Conservation (phyloP, 805 yeast genomes). For the Barnettozyma californica region DNA sequence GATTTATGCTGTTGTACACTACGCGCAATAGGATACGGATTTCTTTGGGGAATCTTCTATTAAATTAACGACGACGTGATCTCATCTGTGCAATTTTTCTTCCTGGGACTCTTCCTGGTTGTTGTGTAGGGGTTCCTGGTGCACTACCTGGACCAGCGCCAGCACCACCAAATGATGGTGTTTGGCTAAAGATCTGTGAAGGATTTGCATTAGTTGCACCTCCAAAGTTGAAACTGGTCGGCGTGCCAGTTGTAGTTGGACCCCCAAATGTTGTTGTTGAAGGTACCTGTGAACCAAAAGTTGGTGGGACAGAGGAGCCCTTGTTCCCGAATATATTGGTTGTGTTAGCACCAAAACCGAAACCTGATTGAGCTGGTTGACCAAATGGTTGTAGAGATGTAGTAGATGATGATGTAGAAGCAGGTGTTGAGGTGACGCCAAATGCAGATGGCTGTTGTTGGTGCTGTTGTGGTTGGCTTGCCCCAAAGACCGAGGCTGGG, state of each 20-base stretch:
- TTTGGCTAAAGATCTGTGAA: constrained; percentile 10
- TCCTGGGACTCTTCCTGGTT: constrained; percentile 15
- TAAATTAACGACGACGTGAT: constrained; percentile 21
- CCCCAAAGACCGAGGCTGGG: constrained; percentile 12
- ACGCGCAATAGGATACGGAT: not conserved
- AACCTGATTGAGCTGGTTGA: constrained; percentile 13
- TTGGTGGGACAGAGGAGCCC: not conserved
- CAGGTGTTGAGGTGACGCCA: constrained; percentile 19
- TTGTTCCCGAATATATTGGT: constrained; percentile 5
- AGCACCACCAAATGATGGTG: constrained; percentile 6
- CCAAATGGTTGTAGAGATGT: constrained; percentile 15
- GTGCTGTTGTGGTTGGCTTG: not conserved
- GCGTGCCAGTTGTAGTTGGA: constrained; percentile 5
- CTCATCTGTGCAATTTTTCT: constrained; percentile 26
- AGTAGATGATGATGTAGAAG: constrained; percentile 13
- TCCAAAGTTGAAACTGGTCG: constrained; percentile 7
- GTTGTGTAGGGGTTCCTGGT: constrained; percentile 18
- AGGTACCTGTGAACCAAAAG: constrained; percentile 4
- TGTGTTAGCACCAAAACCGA: constrained; percentile 14
- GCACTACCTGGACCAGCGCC: constrained; percentile 11
- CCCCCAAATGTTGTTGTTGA: constrained; percentile 1
- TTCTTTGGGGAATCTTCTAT: not conserved
- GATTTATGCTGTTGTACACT: not conserved
- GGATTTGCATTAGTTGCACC: constrained; percentile 9
- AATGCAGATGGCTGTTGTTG: constrained; percentile 12